Conservation (phyloP, 1,139 yeast species). For the Kodamaea fungicola region DNA sequence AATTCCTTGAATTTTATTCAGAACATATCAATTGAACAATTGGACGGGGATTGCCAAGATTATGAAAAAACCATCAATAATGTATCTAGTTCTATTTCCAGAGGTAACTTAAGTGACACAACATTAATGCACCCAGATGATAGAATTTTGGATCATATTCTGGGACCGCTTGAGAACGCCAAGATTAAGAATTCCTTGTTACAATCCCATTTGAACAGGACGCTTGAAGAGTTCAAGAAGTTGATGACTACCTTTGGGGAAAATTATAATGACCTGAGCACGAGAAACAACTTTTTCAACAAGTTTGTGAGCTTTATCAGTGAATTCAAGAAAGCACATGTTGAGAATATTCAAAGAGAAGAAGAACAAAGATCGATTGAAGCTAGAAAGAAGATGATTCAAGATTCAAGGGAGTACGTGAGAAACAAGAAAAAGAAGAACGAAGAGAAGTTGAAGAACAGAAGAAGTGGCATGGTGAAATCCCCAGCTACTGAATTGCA, state of each 20-base stretch:
- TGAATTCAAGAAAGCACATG: conserved; percentile 44
- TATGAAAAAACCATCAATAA: conserved; percentile 53
- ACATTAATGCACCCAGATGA: conserved; percentile 76
- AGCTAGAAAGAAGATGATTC: conserved; percentile 33
- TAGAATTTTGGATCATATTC: conserved; percentile 45
- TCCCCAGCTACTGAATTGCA: background rate
- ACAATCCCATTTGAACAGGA: conserved; percentile 51
- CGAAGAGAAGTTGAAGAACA: conserved; percentile 9
- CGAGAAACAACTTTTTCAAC: conserved; percentile 35
- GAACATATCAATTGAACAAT: conserved; percentile 71
- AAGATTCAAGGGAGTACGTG: conserved; percentile 19
- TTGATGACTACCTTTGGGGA: conserved; percentile 86
- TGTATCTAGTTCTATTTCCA: conserved; percentile 53
- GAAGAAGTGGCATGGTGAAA: conserved; percentile 3
- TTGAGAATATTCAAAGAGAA: conserved; percentile 46
- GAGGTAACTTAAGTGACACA: conserved; percentile 74
- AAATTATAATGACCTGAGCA: conserved; percentile 53
- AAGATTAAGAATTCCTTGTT: conserved; percentile 55
- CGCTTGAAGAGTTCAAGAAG: conserved; percentile 52
- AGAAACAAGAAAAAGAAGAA: conserved; percentile 7
- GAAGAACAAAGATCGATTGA: conserved; percentile 44
- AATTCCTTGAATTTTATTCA: conserved; percentile 58
- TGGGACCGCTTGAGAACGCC: conserved; percentile 59
- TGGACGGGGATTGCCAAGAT: conserved; percentile 67
- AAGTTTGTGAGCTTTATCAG: conserved; percentile 36